phyloP scores from a whole-genome alignment of 352 stramenopile species.

The Globisporangium polare region DNA sequence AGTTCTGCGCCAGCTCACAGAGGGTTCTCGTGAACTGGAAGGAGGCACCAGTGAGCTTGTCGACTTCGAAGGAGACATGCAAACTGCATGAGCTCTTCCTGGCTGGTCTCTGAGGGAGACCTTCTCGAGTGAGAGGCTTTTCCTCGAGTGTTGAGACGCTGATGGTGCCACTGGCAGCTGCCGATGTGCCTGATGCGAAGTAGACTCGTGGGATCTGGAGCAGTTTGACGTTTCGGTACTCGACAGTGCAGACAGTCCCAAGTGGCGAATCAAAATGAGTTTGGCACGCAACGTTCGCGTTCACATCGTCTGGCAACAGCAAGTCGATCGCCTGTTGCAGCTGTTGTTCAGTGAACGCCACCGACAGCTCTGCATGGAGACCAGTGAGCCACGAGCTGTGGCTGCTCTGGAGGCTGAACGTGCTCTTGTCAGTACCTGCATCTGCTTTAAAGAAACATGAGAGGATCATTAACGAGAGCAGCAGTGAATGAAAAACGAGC shows the following conservation, averaged over 20 bases:
- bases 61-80: conserved; percentile 2
- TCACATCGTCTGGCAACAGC: background rate
- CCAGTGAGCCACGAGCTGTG: conserved; percentile 9
- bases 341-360: conserved; percentile 1
- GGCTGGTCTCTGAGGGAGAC: background rate
- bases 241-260: conserved; percentile 3
- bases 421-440: background rate
- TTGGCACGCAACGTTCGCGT: background rate
- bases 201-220: conserved; percentile 4
- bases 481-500: no score
- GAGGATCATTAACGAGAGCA: no score
- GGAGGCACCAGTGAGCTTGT: background rate
- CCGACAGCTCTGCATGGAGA: conserved; percentile 1
- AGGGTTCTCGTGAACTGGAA: conserved; percentile 10
- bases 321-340: conserved; percentile 1
- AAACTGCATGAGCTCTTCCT: conserved; percentile 2
- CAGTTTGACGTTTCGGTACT: background rate
- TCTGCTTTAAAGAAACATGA: background rate
- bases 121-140: background rate
- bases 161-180: background rate
- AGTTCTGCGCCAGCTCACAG: conserved; percentile 6
- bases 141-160: background rate
- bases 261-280: background rate
- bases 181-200: background rate
- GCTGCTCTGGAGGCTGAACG: conserved; percentile 5